Evolutionary conservation across 768 basidiomycete species (phyloP), one percentile per base, ranked within the genome.

Genomic region (Phylloporus sp.): DNA sequence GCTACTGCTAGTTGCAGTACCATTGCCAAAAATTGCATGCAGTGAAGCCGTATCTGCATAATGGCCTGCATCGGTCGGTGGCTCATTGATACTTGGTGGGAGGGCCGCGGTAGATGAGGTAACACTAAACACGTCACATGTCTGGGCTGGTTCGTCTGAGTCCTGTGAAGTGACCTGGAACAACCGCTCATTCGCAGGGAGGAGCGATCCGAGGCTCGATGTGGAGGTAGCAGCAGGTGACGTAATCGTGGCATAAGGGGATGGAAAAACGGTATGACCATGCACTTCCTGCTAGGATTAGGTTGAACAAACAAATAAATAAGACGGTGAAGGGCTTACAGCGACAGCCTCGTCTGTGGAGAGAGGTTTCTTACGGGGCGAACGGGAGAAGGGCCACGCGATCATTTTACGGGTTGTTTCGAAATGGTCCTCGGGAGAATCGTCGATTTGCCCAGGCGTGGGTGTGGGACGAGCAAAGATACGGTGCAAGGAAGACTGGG

Each of bases 151-250:
- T n/a, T 55, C 53, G 12, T 58, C 51, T 6, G 47, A 45, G 7
- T 61, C 53, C n/a, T 38, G 52, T 42, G 59, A 54, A 13, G 41
- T 13, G 13, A 56, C 18, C 7, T 54, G 52, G 42, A 70, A 70
- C 7, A 60, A 26, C 4, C 60, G 58, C 41, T 68, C 66, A 23
- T 66, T 29, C 1, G 41, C 51, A 13, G 68, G 62, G 27, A 68
- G n/a, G 4, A 68, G 16, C 26, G 67, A 68, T 34, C 67, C 67
- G 11, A 68, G 49, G 20, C 67, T 68, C 8, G 67, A 68, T 12
- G 64, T 68, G 1, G 67, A 68, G 0, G 48, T 48, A 22, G 57
- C 51, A 6, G 59, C 66, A 13, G 27, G 50, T 50, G 66, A 58
- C 36, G 54, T 52, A 43, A 57, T 23, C 0, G 53, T n/a, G n/a